Base-by-base conservation (phyloP, 768 basidiomycete genomes). In the Pleurotus citrinopileatus region DNA sequence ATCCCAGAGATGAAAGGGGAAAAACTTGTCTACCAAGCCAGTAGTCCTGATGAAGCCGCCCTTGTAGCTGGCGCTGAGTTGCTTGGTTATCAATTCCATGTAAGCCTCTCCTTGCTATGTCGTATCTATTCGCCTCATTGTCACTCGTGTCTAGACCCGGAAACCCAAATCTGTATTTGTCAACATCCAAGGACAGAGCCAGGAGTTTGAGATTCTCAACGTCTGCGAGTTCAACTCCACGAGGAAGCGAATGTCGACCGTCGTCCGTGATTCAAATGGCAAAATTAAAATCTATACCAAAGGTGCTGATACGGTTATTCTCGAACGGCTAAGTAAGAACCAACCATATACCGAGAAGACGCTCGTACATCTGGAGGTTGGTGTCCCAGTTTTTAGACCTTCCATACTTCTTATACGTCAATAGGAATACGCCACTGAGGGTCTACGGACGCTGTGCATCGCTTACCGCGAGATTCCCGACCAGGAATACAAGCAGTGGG, bases 211-310 rank as follows among this genome's bases (percentile, higher is more conserved):
- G 64, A 83, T 98, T 54, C 70, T 99, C 55, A 98, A 98, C 64
- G 89, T 99, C 40, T 97, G 95, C 80, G 97, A 98, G 72, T 99
- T 99, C 79, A 98, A 98, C 66, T 97, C 94, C 20, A 92, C 94
- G 3, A 82, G 97, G 47, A 98, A 99, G 65, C 83, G 97, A 55
- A 98, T 99, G 97, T 98, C 97, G 23, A 96, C 95, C 1, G 72
- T 99, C 60, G 81, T 99, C 27, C 84, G 94, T 20, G 79, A 82
- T 22, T 89, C 95, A 0, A 86, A 93, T 59, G 94, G 96, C 43
- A 86, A 84, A 67, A 91, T 99, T 73, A 98, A 94, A 71, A 66
- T 99, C 7, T 98, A 92, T 64, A 94, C 89, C 56, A 99, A 99
- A 68, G 97, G 97, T 23, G 97, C 97, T 1, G 97, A 99, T 66